Evolutionary conservation across 1,139 yeast genomes (phyloP).

Genomic region (Taphrina populina): DNA sequence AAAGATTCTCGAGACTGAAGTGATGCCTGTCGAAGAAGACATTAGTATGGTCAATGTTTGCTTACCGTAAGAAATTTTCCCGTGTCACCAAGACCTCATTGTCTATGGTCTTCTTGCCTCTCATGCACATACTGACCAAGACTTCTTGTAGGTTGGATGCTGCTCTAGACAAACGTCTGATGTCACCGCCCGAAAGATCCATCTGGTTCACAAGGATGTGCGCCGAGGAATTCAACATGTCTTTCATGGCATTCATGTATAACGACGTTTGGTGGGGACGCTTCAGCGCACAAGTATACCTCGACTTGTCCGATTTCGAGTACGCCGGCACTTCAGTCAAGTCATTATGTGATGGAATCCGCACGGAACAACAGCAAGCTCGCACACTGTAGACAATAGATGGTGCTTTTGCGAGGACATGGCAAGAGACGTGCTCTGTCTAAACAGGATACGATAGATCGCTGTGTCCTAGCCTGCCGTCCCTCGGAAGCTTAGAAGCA

Average conservation of each 20-base stretch:
- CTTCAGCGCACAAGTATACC: conserved; percentile 61
- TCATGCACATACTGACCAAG: conserved; percentile 32
- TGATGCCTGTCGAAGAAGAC: conserved; percentile 47
- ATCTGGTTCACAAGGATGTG: conserved; percentile 53
- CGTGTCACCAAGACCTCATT: too few relatives aligned
- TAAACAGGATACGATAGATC: too few relatives aligned
- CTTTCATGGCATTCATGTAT: conserved; percentile 44
- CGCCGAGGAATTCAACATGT: conserved; percentile 10
- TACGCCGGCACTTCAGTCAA: conserved; percentile 59
- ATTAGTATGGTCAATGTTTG: conserved; percentile 54
- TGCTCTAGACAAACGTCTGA: conserved; percentile 38
- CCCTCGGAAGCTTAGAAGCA: too few relatives aligned
- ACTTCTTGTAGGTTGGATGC: conserved; percentile 34
- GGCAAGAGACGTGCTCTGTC: too few relatives aligned
- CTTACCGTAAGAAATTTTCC: conserved; percentile 46
- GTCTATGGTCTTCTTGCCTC: too few relatives aligned
- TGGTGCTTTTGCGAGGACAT: too few relatives aligned
- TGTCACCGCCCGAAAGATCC: conserved; percentile 40
- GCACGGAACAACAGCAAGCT: conserved; percentile 1
- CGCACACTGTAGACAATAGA: too few relatives aligned
- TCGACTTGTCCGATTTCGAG: conserved; percentile 57
- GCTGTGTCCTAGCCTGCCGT: too few relatives aligned
- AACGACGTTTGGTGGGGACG: conserved; percentile 52
- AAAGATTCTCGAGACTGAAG: conserved; percentile 44
- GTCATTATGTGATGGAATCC: conserved; percentile 46